Conservation (phyloP, 192 early-diverging fungal species). For the Linnemannia exigua region DNA sequence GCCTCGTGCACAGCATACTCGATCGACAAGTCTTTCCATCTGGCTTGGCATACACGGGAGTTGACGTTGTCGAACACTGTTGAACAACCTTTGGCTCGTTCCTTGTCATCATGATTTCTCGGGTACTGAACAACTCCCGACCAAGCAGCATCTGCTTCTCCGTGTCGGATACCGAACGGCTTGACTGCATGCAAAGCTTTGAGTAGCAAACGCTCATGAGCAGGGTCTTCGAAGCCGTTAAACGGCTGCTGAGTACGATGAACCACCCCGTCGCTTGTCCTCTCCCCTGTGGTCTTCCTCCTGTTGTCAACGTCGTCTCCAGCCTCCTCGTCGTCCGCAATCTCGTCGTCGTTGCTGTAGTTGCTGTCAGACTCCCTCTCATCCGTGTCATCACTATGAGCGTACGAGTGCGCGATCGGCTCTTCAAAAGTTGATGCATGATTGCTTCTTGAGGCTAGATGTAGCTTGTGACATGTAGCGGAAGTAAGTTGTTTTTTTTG, state of each 20-base stretch:
- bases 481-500: too few species aligned
- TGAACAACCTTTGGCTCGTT: too few species aligned
- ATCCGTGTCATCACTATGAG: not conserved
- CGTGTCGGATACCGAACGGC: not conserved
- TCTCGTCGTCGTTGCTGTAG: constrained; percentile 7
- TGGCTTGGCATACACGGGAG: too few species aligned
- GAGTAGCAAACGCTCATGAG: constrained; percentile 7
- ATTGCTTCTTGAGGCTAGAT: too few species aligned
- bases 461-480: too few species aligned
- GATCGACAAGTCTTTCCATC: not conserved
- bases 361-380: not conserved
- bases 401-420: not conserved
- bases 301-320: not conserved
- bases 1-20: not conserved
- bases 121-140: too few species aligned
- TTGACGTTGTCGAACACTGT: too few species aligned
- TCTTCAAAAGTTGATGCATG: not conserved
- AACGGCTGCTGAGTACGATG: not conserved
- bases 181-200: not conserved
- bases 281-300: not conserved
- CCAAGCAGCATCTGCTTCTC: too few species aligned
- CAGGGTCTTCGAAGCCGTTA: not conserved
- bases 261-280: not conserved
- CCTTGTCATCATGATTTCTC: too few species aligned
- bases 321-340: not conserved